Percentiles rank a stretch among this genome's conserved stretches.
phyloP scores from a whole-genome alignment of 2,329 filamentous ascomycete species.

The Sphaerulina vaccinii region DNA sequence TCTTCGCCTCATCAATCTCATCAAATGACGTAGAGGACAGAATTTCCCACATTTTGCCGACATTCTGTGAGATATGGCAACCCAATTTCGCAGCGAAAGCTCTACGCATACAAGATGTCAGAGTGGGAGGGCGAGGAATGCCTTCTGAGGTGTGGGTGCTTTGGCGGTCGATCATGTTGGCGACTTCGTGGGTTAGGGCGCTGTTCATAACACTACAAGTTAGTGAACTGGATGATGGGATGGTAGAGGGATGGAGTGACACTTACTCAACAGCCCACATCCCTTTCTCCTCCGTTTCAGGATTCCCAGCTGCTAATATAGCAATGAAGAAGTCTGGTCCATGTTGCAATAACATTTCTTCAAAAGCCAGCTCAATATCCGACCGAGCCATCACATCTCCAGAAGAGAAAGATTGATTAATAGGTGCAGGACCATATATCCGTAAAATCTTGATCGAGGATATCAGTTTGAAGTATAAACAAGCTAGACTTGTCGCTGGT shows the following conservation, averaged over 20 bases:
- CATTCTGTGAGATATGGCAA: slow-evolving; percentile 26
- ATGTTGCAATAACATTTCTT: slow-evolving; percentile 35
- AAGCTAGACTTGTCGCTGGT: slow-evolving; percentile 35
- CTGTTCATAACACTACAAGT: no score
- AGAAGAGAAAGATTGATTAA: slow-evolving; percentile 21
- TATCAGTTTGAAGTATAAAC: slow-evolving; percentile 36
- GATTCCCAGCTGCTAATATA: slow-evolving; percentile 22
- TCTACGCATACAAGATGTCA: slow-evolving; percentile 32
- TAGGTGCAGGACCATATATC: slow-evolving; percentile 32
- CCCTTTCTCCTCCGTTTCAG: not conserved
- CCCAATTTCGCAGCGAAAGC: slow-evolving; percentile 30
- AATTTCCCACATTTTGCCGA: slow-evolving; percentile 36
- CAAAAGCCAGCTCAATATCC: slow-evolving; percentile 36
- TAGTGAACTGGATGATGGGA: not conserved
- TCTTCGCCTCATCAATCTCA: slow-evolving; percentile 26
- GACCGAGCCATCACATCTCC: slow-evolving; percentile 28
- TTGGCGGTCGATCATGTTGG: slow-evolving; percentile 30
- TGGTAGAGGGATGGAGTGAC: not conserved
- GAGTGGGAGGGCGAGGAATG: slow-evolving; percentile 26
- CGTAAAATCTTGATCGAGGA: slow-evolving; percentile 35
- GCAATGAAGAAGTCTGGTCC: slow-evolving; percentile 34
- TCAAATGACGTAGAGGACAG: slow-evolving; percentile 31
- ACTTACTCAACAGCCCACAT: slow-evolving; percentile 30
- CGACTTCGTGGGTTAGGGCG: slow-evolving; percentile 28
- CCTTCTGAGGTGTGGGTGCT: slow-evolving; percentile 21